These are phyloP conservation scores for Hyphodiscus hymeniophilus DNA, from an alignment of 495 filamentous ascomycete genomes.

Conservation along the genomic window DNA sequence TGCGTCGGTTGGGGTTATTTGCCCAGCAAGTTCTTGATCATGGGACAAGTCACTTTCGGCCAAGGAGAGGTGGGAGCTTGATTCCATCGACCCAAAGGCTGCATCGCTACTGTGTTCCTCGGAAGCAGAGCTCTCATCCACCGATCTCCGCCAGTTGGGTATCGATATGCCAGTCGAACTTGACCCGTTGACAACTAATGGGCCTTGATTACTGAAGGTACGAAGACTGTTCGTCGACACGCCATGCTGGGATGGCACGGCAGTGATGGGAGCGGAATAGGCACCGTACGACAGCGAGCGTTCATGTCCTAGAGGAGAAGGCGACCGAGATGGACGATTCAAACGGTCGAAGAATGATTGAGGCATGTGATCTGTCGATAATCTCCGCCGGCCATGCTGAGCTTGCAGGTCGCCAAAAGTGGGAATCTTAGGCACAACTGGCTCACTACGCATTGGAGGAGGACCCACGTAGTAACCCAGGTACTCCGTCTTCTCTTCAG, in stretches of 20 bases:
- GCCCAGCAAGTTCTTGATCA: constrained; percentile 6
- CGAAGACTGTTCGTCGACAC: constrained; percentile 16
- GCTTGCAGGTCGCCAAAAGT: constrained; percentile 32
- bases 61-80: constrained; percentile 10
- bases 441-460: constrained; percentile 25
- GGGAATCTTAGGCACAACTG: constrained; percentile 26
- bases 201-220: constrained; percentile 21
- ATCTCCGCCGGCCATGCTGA: constrained; percentile 29
- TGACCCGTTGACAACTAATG: constrained; percentile 44
- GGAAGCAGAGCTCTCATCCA: constrained; percentile 8
- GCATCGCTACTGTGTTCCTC: constrained; percentile 16
- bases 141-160: constrained; percentile 14
- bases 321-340: constrained; percentile 43
- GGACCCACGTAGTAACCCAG: constrained; percentile 33
- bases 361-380: constrained; percentile 41
- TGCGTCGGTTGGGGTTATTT: constrained; percentile 14
- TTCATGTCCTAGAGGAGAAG: constrained; percentile 41
- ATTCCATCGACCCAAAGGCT: constrained; percentile 16
- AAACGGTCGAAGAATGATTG: constrained; percentile 42
- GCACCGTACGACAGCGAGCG: constrained; percentile 35
- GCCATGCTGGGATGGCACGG: constrained; percentile 16
- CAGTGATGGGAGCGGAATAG: constrained; percentile 28
- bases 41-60: constrained; percentile 10
- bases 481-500: constrained; percentile 22
- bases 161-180: constrained; percentile 20